These are phyloP conservation scores for Xylariaceae sp. DNA, from an alignment of 2,329 filamentous ascomycete genomes.

Conservation along the genomic window DNA sequence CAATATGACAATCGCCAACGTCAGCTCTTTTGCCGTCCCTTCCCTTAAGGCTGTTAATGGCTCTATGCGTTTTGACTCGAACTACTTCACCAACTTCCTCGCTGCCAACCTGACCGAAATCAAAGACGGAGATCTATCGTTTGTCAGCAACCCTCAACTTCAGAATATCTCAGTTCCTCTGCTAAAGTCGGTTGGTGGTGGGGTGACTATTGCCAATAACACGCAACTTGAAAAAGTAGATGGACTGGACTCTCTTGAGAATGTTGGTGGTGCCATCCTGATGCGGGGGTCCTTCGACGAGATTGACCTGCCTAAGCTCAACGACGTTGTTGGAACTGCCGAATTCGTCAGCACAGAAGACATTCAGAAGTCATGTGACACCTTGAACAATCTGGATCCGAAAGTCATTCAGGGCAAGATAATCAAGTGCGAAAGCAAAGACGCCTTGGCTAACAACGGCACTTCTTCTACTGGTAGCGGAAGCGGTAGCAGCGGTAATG, in stretches of 20 bases:
- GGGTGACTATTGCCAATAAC: constrained; percentile 88
- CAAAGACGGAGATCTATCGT: constrained; percentile 64
- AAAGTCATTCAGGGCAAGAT: constrained; percentile 57
- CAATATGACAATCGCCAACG: constrained; percentile 84
- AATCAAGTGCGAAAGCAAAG: constrained; percentile 56
- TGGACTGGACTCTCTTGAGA: constrained; percentile 72
- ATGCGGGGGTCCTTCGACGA: constrained; percentile 83
- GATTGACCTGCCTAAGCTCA: constrained; percentile 70
- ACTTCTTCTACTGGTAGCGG: constrained; percentile 34
- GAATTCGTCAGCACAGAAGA: constrained; percentile 71
- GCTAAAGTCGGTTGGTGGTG: constrained; percentile 75
- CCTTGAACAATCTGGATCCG: constrained; percentile 56
- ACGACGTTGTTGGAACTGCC: constrained; percentile 74
- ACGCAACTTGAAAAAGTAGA: constrained; percentile 70
- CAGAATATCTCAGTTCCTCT: constrained; percentile 78
- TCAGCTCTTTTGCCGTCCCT: constrained; percentile 75
- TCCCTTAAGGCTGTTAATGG: constrained; percentile 75
- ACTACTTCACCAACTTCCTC: constrained; percentile 68
- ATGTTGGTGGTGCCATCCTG: constrained; percentile 80
- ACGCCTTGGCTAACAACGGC: constrained; percentile 59
- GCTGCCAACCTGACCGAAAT: constrained; percentile 76
- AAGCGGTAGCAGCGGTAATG: constrained; percentile 36
- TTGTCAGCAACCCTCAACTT: constrained; percentile 67
- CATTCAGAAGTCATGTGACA: constrained; percentile 61
- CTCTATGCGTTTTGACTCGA: constrained; percentile 84